phyloP scores from a whole-genome alignment of 106 monocot species.

The Xerophyta viscosa region DNA sequence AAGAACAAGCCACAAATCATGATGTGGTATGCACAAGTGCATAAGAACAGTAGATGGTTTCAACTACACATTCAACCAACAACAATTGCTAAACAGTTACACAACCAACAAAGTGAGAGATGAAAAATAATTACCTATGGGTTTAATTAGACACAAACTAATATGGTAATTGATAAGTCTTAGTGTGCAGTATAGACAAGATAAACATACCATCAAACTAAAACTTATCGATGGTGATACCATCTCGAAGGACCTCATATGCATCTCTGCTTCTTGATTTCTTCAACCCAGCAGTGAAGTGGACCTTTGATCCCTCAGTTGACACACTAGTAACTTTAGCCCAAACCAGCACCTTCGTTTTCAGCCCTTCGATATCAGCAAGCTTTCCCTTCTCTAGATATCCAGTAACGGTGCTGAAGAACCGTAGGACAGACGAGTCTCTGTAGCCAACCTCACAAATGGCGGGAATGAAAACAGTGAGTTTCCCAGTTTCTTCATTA shows the following conservation, averaged over 20 bases:
- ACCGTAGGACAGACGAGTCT: slow-evolving; percentile 74
- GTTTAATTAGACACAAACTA: no score
- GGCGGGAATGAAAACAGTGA: slow-evolving; percentile 72
- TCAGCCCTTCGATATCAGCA: slow-evolving; percentile 75
- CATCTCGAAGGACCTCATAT: slow-evolving; percentile 71
- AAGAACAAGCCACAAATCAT: no score
- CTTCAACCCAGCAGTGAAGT: slow-evolving; percentile 63
- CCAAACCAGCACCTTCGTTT: slow-evolving; percentile 86
- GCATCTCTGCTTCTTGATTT: slow-evolving; percentile 65
- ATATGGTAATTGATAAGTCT: no score
- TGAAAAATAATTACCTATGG: no score
- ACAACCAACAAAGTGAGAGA: no score
- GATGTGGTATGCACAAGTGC: no score
- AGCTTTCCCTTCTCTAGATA: slow-evolving; percentile 84
- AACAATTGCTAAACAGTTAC: no score
- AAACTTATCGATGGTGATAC: slow-evolving; percentile 64
- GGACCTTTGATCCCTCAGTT: slow-evolving; percentile 68
- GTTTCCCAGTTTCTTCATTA: slow-evolving; percentile 61
- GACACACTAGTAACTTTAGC: slow-evolving; percentile 51
- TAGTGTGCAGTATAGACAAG: no score
- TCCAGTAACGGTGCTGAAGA: slow-evolving; percentile 58
- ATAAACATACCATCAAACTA: no score
- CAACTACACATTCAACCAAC: no score
- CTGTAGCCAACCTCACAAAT: slow-evolving; percentile 86
- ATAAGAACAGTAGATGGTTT: no score